Evolutionary conservation across 1,139 yeast genomes (phyloP).

Genomic region (Zygosaccharomyces pseudobailii): DNA sequence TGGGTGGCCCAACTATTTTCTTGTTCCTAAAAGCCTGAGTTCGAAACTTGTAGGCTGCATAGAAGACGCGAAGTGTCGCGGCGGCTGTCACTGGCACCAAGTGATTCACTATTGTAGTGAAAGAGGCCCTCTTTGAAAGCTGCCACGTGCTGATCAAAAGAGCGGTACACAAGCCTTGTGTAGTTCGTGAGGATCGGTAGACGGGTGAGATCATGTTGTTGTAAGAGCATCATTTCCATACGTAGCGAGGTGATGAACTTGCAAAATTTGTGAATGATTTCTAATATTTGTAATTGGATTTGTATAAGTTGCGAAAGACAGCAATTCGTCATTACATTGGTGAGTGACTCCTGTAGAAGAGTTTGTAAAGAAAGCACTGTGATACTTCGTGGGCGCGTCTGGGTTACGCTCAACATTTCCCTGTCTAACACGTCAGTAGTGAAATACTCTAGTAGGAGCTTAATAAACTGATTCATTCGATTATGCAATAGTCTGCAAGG

Average conservation of each 20-base stretch:
- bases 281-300: constrained; percentile 30
- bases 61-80: constrained; percentile 3
- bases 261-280: constrained; percentile 30
- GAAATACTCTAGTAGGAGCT: constrained; percentile 25
- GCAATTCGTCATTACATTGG: constrained; percentile 30
- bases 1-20: background rate
- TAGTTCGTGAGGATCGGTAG: constrained; percentile 2
- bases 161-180: constrained; percentile 8
- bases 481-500: constrained; percentile 26
- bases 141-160: constrained; percentile 18
- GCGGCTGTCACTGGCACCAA: constrained; percentile 2
- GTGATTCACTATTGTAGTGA: constrained; percentile 11
- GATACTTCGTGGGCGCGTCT: background rate
- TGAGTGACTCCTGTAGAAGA: constrained; percentile 24
- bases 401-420: constrained; percentile 15
- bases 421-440: constrained; percentile 25
- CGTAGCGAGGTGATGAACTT: constrained; percentile 28
- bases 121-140: constrained; percentile 20
- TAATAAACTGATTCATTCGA: constrained; percentile 29
- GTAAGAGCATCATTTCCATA: constrained; percentile 11
- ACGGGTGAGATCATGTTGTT: background rate
- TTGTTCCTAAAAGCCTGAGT: background rate
- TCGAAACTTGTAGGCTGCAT: background rate
- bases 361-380: constrained; percentile 20
- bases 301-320: constrained; percentile 23